Base-by-base conservation (phyloP, 176 grass and related monocot genomes). In the Puya raimondii region DNA sequence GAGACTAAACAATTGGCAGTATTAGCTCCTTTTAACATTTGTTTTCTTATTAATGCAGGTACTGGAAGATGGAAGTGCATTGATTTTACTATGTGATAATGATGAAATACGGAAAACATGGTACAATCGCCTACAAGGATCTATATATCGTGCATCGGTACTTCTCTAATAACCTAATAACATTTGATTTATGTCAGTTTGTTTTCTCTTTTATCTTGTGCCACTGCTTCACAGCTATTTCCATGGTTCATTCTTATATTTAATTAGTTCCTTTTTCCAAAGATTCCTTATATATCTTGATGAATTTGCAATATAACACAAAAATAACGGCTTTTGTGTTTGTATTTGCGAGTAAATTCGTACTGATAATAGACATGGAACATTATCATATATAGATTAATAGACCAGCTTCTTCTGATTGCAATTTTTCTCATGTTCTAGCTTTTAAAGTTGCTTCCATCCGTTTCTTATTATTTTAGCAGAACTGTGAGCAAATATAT, bases 141-240 rank as follows among this genome's bases (percentile, higher is more conserved):
- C 93, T 76, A 92, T 85, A 83, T 97, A 97, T 71, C 93, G 89
- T 83, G 89, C 89, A 90, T 92, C 93, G 80, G 93, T 97, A 97
- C 68, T 59, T 42, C 78, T 63, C 54, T 59, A n/a, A 15, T 80
- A 15, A 49, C 48, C 47, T 64, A 74, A 52, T 15, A n/a, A 64
- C 70, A 76, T 74, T 61, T 15, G 9, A 57, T 14, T 71, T 50
- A 27, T 64, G 59, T 53, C 51, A 51, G 53, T 52, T 52, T 74
- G 48, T 70, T 78, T 71, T 80, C 17, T 54, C 49, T 18, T 48
- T 23, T 67, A 25, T 48, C 4, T 47, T 81, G 18, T 88, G 70
- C 23, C 73, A 18, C 66, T 71, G n/a, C 33, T 59, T 59, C 54
- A 59, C 9, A 6, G 54, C 20, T 59, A 18, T 18, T 21, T 59